phyloP scores from a whole-genome alignment of 352 stramenopile species.

The Plasmopara muralis region DNA sequence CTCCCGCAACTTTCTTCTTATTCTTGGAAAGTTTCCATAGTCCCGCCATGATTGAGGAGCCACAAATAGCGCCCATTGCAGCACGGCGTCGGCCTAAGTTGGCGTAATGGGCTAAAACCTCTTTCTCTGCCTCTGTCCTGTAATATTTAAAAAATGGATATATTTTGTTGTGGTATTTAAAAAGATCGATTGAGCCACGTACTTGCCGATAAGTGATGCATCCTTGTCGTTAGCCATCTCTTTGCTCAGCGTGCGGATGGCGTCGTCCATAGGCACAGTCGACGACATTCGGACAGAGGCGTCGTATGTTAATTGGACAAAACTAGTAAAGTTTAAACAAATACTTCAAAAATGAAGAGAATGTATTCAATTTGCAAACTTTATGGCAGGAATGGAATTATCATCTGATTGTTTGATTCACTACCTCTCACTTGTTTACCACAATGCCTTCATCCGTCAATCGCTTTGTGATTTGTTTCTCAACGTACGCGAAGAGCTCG shows the following conservation, averaged over 20 bases:
- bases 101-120: constrained; percentile 49
- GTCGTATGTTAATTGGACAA: constrained; percentile 11
- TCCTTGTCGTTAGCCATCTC: constrained; percentile 51
- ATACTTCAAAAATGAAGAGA: too few species aligned
- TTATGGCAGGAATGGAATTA: too few species aligned
- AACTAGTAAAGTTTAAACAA: neutral
- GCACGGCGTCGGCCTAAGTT: constrained; percentile 39
- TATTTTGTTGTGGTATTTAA: neutral
- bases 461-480: constrained; percentile 50
- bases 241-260: constrained; percentile 54
- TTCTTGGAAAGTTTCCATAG: constrained; percentile 43
- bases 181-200: constrained; percentile 11
- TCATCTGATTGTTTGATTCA: too few species aligned
- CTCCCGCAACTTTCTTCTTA: constrained; percentile 28
- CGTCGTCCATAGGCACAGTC: constrained; percentile 40
- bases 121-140: constrained; percentile 58
- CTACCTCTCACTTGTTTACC: neutral
- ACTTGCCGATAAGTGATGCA: constrained; percentile 49
- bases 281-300: constrained; percentile 2
- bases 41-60: constrained; percentile 23
- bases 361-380: too few species aligned
- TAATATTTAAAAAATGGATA: neutral
- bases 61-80: constrained; percentile 33
- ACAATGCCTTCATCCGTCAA: constrained; percentile 49
- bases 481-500: constrained; percentile 64